Evolutionary conservation across 139 green algal species (phyloP).

Genomic region (Chlorella sp.): DNA sequence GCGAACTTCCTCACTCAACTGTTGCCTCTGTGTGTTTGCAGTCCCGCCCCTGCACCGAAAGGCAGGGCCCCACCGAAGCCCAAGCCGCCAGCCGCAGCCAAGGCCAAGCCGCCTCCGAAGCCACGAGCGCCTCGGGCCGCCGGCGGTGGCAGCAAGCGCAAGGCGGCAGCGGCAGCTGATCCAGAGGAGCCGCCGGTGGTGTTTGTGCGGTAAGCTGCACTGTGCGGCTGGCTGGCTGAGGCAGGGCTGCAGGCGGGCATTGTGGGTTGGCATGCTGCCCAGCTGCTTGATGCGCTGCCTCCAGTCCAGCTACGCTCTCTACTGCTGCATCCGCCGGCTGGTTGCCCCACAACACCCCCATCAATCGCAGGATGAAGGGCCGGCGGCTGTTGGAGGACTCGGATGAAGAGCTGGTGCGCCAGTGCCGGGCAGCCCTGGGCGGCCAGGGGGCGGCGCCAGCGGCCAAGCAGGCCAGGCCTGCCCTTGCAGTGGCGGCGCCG

Average conservation of each 20-base stretch:
- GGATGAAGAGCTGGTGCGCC: constrained; percentile 13
- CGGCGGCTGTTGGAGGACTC: constrained; percentile 1
- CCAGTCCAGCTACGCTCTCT: too few species aligned
- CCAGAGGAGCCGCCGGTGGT: not conserved
- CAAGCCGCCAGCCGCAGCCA: not conserved
- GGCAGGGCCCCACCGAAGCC: too few species aligned
- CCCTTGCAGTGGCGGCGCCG: not conserved
- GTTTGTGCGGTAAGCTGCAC: not conserved
- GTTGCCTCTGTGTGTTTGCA: too few species aligned
- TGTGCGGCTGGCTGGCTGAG: too few species aligned
- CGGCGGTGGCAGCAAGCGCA: too few species aligned
- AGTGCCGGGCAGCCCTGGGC: not conserved
- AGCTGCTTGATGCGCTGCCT: not conserved
- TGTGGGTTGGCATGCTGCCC: too few species aligned
- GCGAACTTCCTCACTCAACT: too few species aligned
- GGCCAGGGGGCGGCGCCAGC: not conserved
- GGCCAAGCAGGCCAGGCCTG: not conserved
- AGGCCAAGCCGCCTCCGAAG: not conserved
- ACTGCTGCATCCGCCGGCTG: too few species aligned
- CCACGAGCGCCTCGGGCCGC: too few species aligned
- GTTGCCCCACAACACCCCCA: too few species aligned
- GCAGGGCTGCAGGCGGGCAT: too few species aligned
- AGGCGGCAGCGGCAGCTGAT: not conserved
- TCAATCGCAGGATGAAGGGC: not conserved
- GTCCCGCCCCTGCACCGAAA: too few species aligned